phyloP scores from a whole-genome alignment of 1,284 basidiomycete genomes.

The Fomitiporia mediterranea region DNA sequence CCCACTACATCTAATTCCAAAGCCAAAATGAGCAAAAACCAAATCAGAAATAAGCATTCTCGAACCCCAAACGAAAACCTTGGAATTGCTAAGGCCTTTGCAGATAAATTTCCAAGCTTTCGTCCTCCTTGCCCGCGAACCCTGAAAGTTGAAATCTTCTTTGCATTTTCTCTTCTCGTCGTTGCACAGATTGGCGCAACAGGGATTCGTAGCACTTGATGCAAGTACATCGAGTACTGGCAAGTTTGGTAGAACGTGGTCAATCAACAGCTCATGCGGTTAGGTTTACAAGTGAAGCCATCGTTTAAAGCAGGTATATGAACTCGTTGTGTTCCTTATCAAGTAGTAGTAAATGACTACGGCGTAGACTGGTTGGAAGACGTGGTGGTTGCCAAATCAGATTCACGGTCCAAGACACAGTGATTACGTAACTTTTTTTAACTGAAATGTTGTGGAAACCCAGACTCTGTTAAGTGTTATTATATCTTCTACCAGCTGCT shows the following conservation, averaged over 20 bases:
- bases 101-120: slow-evolving; percentile 80
- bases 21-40: not conserved
- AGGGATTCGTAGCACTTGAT: slow-evolving; percentile 53
- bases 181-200: slow-evolving; percentile 51
- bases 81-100: slow-evolving; percentile 53
- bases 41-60: slow-evolving; percentile 25
- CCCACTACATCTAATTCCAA: slow-evolving; percentile 42
- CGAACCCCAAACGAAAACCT: slow-evolving; percentile 79
- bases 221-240: slow-evolving; percentile 51
- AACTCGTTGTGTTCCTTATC: no score
- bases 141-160: slow-evolving; percentile 73
- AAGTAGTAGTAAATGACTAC: no score
- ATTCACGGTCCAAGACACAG: no score
- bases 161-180: slow-evolving; percentile 73
- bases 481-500: no score
- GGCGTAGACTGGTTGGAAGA: no score
- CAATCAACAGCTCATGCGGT: slow-evolving; percentile 72
- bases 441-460: no score
- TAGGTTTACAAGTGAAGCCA: slow-evolving; percentile 43
- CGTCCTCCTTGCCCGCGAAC: slow-evolving; percentile 59
- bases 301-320: no score
- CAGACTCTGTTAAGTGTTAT: no score
- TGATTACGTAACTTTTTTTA: no score
- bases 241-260: slow-evolving; percentile 63
- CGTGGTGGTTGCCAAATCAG: no score